Evolutionary conservation across 2,329 filamentous ascomycete genomes (phyloP).

Genomic region (Colletotrichum melonis): DNA sequence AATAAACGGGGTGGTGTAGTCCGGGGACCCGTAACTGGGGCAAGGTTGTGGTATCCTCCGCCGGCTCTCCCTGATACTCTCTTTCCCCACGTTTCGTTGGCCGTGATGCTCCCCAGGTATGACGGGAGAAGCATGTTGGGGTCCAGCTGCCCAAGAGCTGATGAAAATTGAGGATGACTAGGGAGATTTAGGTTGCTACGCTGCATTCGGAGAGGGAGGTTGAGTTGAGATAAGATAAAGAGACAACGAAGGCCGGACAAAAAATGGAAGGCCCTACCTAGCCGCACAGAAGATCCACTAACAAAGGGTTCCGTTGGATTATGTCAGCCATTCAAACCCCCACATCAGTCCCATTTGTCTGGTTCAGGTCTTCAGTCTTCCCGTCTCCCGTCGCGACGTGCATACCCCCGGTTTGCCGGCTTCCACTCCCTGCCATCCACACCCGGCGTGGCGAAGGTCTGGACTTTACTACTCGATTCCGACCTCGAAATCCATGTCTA

Average conservation of each 20-base stretch:
- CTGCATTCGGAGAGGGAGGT: slow-evolving; percentile 9
- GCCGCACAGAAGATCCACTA: not conserved
- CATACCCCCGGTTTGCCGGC: slow-evolving; percentile 21
- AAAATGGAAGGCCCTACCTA: slow-evolving; percentile 4
- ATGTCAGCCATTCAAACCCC: slow-evolving; percentile 22
- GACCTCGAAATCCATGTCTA: not conserved
- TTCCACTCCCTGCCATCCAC: slow-evolving; percentile 18
- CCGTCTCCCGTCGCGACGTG: slow-evolving; percentile 23
- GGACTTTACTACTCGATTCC: slow-evolving; percentile 4
- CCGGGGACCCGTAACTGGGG: slow-evolving; percentile 12
- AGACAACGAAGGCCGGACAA: slow-evolving; percentile 21
- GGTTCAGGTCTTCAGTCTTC: slow-evolving; percentile 20
- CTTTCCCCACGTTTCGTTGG: not conserved
- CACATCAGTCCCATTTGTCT: slow-evolving; percentile 21
- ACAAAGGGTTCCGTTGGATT: not conserved
- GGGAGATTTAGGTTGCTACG: not conserved
- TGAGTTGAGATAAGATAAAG: slow-evolving; percentile 32
- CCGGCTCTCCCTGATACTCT: not conserved
- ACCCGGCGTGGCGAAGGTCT: slow-evolving; percentile 12
- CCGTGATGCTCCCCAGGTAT: not conserved
- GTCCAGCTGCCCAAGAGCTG: not conserved
- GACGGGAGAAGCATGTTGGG: not conserved
- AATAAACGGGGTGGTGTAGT: slow-evolving; percentile 1
- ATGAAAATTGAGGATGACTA: slow-evolving; percentile 29
- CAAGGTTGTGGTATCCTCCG: not conserved